Conservation (phyloP, 2,329 filamentous ascomycete genomes). For the Juglanconis sp. region DNA sequence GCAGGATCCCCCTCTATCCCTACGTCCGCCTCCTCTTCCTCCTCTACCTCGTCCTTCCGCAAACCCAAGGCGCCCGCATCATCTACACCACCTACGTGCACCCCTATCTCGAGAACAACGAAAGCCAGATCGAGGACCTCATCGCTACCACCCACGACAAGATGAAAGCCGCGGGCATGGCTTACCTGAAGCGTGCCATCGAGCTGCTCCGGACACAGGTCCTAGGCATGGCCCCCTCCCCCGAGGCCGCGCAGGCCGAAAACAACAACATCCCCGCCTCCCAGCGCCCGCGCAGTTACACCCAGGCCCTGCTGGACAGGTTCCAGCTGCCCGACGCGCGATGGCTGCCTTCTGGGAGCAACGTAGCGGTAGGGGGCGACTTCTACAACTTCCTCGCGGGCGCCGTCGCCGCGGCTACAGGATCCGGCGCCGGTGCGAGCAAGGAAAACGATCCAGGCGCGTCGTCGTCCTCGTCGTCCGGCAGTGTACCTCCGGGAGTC, state of each 20-base stretch:
- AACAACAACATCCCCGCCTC: constrained; percentile 37
- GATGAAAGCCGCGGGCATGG: constrained; percentile 71
- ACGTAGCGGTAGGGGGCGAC: constrained; percentile 41
- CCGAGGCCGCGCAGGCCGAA: constrained; percentile 37
- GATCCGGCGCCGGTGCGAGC: constrained; percentile 31
- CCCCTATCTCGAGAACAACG: constrained; percentile 84
- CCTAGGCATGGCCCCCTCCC: constrained; percentile 67
- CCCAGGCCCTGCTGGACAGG: constrained; percentile 76
- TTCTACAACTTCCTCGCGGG: constrained; percentile 76
- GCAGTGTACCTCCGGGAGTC: constrained; percentile 27
- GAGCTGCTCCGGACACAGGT: constrained; percentile 72
- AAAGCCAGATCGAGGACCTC: constrained; percentile 83
- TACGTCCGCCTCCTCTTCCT: constrained; percentile 85
- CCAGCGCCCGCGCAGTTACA: constrained; percentile 55
- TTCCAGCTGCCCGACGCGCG: constrained; percentile 78
- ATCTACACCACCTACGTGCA: constrained; percentile 84
- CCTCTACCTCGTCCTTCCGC: constrained; percentile 93
- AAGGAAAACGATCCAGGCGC: constrained; percentile 6
- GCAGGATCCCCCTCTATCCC: constrained; percentile 85
- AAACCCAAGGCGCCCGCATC: constrained; percentile 86
- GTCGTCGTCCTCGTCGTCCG: constrained; percentile 22
- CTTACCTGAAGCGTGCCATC: constrained; percentile 69
- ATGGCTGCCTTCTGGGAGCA: constrained; percentile 35
- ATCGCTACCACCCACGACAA: constrained; percentile 79
- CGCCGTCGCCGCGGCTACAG: constrained; percentile 63